Base-by-base conservation (phyloP, 1,139 yeast species). In the Debaryomyces psychrophilus region DNA sequence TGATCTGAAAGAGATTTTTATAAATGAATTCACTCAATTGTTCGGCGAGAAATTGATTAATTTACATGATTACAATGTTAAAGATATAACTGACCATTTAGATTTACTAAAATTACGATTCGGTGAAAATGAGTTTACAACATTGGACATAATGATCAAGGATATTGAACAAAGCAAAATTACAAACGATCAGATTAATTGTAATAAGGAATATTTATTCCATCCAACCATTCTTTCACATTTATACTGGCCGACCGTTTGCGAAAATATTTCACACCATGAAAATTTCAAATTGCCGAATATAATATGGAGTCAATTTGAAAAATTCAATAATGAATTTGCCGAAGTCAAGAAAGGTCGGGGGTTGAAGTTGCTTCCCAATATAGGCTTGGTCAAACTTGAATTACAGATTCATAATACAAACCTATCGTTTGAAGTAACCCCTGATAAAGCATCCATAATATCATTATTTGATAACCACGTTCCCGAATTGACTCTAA, bases 111-210 rank as follows among this genome's bases (percentile, higher is more conserved):
- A 85, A 57, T 53, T 73, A 15, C 74, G 89, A 46, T 87, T 89
- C 60, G 93, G 90, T 1, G 85, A 79, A 46, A 62, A 71, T 46
- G 86, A 84, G 48, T 77, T 92, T 53, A 79, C 78, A 39, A 81
- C 81, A 37, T 71, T 92, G 46, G 96, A 89, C 59, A 89, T 93
- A 7, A 93, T 93, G 99, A 73, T 90, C 23, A 70, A 80, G 39
- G 99, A 93, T 63, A 76, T 92, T 26, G 58, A 68, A n/a, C 77
- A 76, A 29, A 84, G 90, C 52, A 64, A 69, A 41, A 50, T 48
- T 2, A 56, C 77, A n/a, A 73, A 78, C 47, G 48, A 53, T 3
- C 50, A 53, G 4, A 59, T 76, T 33, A 62, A 60, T 35, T 31
- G 37, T 7, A 37, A 4, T 8, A 31, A 64, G 18, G 31, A 33